Evolutionary conservation across 2,329 filamentous ascomycete genomes (phyloP), one percentile per base, ranked within the genome.

Genomic region (Elsinoe perseae): DNA sequence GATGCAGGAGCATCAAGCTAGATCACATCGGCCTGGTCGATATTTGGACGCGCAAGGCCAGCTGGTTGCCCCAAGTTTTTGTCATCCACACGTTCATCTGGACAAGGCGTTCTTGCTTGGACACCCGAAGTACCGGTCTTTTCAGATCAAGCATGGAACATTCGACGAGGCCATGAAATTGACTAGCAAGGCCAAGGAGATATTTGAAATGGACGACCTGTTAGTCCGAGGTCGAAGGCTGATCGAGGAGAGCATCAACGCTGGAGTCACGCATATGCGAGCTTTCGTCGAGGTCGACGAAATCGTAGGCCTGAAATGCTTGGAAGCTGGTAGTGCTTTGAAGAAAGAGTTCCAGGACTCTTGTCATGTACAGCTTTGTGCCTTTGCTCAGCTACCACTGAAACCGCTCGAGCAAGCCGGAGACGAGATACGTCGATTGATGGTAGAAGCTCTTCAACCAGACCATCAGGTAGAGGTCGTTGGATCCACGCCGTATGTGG

Each of bases 71-170:
- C 81, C 82, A 2, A 75, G 78, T 7, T 75, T 89, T 2, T 87
- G 84, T 61, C 86, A 89, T 64, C 84, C 85, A 6, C 85, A 89
- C 61, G 80, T 89, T 52, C 86, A 89, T 64, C 74, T 89, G 25
- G 86, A 89, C 68, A 85, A 85, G 64, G 77, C 80, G 36, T 85
- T 80, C 61, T 69, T 85, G 25, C 72, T 85, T 8, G 80, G 74
- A 18, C 75, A 81, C 61, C 76, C 79, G 3, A 77, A 76, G 63
- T 86, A 83, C 68, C 71, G 75, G 1, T 77, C 85, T 61, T 73
- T 87, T 12, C 75, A 80, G 36, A 81, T 85, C 14, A 65, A 75
- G 46, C 72, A 73, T 2, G 85, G 86, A 40, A 77, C 80, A 30
- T 88, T 89, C 66, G 66, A 72, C 0, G 85, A 89, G 69, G 86